Conservation (phyloP, 1,284 basidiomycete species). For the Naganishia liquefaciens region DNA sequence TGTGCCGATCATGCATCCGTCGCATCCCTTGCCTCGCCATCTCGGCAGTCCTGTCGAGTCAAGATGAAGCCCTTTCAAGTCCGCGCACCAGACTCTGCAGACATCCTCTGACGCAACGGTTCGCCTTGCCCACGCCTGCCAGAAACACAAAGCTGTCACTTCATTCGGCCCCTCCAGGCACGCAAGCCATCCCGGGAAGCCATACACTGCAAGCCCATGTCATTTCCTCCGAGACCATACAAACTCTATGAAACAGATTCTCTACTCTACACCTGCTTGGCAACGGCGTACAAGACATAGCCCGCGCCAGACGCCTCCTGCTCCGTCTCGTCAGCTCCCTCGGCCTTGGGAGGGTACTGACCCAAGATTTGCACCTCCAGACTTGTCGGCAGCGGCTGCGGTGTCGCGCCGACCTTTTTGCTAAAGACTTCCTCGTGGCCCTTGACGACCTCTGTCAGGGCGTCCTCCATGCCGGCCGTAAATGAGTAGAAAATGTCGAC, state of each 20-base stretch:
- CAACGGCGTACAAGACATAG: conserved; percentile 22
- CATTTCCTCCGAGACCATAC: background rate
- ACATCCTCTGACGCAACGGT: too few relatives aligned
- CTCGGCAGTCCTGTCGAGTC: too few relatives aligned
- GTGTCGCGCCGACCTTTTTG: conserved; percentile 74
- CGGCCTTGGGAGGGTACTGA: conserved; percentile 23
- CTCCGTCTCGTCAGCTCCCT: conserved; percentile 14
- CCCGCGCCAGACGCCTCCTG: conserved; percentile 11
- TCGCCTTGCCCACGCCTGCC: too few relatives aligned
- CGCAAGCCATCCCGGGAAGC: too few relatives aligned
- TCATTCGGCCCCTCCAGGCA: too few relatives aligned
- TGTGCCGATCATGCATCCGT: too few relatives aligned
- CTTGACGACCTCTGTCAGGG: conserved; percentile 70
- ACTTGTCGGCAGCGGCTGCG: conserved; percentile 63
- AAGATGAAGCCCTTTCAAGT: too few relatives aligned
- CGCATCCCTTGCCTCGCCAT: too few relatives aligned
- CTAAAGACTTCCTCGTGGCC: conserved; percentile 71
- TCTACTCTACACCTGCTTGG: conserved; percentile 14
- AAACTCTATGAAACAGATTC: conserved; percentile 9
- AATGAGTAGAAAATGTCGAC: conserved; percentile 86
- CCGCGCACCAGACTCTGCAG: too few relatives aligned
- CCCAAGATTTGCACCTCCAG: conserved; percentile 19
- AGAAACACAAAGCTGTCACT: too few relatives aligned
- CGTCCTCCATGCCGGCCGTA: conserved; percentile 66
- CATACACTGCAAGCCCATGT: too few relatives aligned